Conservation (phyloP, 345 rosid species). For the Salix koriyanagi region DNA sequence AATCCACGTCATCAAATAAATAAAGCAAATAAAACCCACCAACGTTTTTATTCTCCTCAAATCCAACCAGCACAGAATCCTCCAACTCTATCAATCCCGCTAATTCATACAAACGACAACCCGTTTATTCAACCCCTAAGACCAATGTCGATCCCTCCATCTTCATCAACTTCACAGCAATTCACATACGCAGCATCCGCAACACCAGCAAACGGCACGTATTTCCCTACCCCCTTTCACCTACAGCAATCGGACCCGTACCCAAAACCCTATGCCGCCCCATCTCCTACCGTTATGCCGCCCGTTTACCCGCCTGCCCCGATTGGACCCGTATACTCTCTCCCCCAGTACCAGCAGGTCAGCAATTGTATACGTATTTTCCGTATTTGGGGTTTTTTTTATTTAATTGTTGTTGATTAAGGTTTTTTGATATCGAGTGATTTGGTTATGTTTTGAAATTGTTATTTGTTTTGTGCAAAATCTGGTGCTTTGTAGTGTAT, state of each 20-base stretch:
- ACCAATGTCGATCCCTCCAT: conserved; percentile 42
- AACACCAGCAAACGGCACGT: conserved; percentile 24
- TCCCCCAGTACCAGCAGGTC: conserved; percentile 87
- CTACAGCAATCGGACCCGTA: conserved; percentile 33
- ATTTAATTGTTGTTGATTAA: background rate
- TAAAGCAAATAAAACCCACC: background rate
- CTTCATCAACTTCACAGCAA: conserved; percentile 39
- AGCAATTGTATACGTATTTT: background rate
- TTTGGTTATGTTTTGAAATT: background rate
- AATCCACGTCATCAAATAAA: too few relatives aligned
- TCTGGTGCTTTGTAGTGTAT: background rate
- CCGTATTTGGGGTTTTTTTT: background rate
- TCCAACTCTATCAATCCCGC: background rate
- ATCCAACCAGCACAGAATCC: background rate
- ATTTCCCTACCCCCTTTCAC: conserved; percentile 46
- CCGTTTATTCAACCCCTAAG: background rate
- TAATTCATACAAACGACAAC: background rate
- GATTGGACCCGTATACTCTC: conserved; percentile 54
- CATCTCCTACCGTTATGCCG: conserved; percentile 23
- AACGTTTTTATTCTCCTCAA: background rate
- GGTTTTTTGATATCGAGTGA: background rate
- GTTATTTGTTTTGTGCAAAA: too few relatives aligned
- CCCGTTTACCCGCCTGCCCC: conserved; percentile 36
- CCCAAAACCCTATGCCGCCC: conserved; percentile 31
- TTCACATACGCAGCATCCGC: conserved; percentile 33